Evolutionary conservation across 2,329 filamentous ascomycete genomes (phyloP), one percentile per base, ranked within the genome.

Genomic region (Blastomyces gilchristii): DNA sequence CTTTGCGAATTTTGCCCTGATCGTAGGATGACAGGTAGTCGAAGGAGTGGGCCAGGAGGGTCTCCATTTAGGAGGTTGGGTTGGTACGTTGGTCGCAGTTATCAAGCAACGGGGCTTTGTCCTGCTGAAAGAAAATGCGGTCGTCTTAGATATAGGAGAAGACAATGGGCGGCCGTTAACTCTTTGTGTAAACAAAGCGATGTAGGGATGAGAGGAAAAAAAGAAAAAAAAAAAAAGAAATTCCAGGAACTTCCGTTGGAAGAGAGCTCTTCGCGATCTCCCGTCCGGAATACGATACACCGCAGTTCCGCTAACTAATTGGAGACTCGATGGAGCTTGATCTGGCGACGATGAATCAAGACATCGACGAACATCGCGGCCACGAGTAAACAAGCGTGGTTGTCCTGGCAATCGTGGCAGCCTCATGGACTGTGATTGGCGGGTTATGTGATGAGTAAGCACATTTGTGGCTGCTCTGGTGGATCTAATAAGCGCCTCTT

Each of bases 11-110:
- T 79, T 96, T 96, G 74, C 83, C 82, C 63, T 87, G 87, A 71
- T 97, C 91, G 75, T 92, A 92, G 58, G 92, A 97, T 65, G 92
- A 95, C 68, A 97, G 87, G 77, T 96, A 96, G 80, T 97, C 92
- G 77, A 97, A 97, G 65, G 93, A 91, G 74, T 96, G 86, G 54
- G 91, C 95, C 63, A 97, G 82, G 37, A 97, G 84, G 61, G 89
- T 86, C 80, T 97, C 94, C 94, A 97, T 97, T 53, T 58, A 47
- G 49, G 60, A 58, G 49, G 58, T 45, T n/a, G 41, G 47, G 53
- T 53, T 47, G 25, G 34, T 2, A 25, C 16, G 22, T 59, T 37
- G 57, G 57, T 16, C 41, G 37, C 56, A 58, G 41, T 58, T 58
- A 34, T 45, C 41, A 37, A 37, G 31, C 49, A 31, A 31, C 31